Base-by-base conservation (phyloP, 2,329 filamentous ascomycete species). In the Talaromyces amestolkiae region DNA sequence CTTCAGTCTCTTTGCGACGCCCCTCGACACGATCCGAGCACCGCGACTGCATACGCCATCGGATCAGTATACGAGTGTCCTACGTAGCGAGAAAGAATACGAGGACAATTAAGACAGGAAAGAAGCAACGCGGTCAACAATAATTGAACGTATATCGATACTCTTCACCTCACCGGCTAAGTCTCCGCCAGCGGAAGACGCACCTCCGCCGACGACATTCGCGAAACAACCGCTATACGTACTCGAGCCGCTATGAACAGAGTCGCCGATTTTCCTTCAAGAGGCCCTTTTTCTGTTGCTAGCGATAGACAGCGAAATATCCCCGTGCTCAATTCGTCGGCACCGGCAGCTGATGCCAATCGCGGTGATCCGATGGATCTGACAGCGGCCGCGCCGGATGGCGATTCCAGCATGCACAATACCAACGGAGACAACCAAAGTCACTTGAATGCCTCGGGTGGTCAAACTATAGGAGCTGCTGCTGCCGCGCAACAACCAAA, bases 401-500 rank as follows among this genome's bases (percentile, higher is more conserved):
- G 77, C 65, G 84, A 86, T 67, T 81, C 79, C 72, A 41, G 70
- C 69, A 73, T 72, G 60, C 74, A 74, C 65, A 76, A 70, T 63
- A 72, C 74, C 39, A 79, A 79, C 71, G 75, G 75, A 63, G 72
- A 78, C 53, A 72, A 69, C 61, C 58, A 71, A 62, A 72, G 70
- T 59, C 63, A 41, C 33, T 15, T 35, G 35, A 72, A 68, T 65
- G 70, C 69, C 35, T 60, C 66, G 68, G 69, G 68, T 1, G 73
- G 72, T 66, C 76, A 76, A 59, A 74, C 76, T 27, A 73, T 79
- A 60, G 78, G 78, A 10, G 82, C 81, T 74, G 82, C 80, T 73
- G 77, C 78, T 63, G 80, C 81, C 58, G 89, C 93, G 61, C 92
- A 96, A 75, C 93, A 97, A 76, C 93, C 95, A 66, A 99, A 99